These are phyloP conservation scores for Apiospora koreana DNA, from an alignment of 2,329 filamentous ascomycete genomes.

Conservation along the genomic window DNA sequence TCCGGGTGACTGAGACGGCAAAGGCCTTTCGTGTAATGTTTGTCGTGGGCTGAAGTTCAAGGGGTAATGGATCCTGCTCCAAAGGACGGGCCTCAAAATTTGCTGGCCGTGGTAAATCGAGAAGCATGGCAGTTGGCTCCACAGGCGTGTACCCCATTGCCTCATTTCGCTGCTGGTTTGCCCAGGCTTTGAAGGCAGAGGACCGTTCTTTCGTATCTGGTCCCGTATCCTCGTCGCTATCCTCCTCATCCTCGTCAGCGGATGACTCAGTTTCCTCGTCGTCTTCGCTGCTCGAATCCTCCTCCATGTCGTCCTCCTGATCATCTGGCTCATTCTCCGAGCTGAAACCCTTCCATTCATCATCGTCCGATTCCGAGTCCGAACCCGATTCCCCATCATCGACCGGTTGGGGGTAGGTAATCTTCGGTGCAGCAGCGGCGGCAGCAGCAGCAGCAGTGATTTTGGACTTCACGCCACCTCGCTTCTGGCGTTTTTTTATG, in stretches of 20 bases:
- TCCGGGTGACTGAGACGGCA: slow-evolving; percentile 70
- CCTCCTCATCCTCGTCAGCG: slow-evolving; percentile 31
- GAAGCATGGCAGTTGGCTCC: slow-evolving; percentile 41
- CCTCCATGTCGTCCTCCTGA: slow-evolving; percentile 30
- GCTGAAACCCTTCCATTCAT: slow-evolving; percentile 65
- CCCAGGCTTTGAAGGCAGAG: slow-evolving; percentile 92
- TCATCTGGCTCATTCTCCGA: slow-evolving; percentile 40
- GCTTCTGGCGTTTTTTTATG: slow-evolving; percentile 78
- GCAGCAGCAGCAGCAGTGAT: slow-evolving; percentile 43
- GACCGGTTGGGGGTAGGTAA: slow-evolving; percentile 13
- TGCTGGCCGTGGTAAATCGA: slow-evolving; percentile 56
- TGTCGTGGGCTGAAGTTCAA: slow-evolving; percentile 63
- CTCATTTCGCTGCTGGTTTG: slow-evolving; percentile 80
- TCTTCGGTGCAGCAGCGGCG: slow-evolving; percentile 32
- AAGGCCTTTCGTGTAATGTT: slow-evolving; percentile 71
- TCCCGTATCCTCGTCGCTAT: slow-evolving; percentile 31
- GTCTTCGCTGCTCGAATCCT: slow-evolving; percentile 34
- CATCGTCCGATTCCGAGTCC: slow-evolving; percentile 35
- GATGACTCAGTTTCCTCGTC: slow-evolving; percentile 34
- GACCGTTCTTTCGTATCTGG: slow-evolving; percentile 41
- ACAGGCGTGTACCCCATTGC: slow-evolving; percentile 67
- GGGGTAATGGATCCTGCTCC: slow-evolving; percentile 71
- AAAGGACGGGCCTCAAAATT: slow-evolving; percentile 67
- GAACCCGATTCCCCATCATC: slow-evolving; percentile 45
- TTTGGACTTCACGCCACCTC: slow-evolving; percentile 61